Conservation (phyloP, 2,329 filamentous ascomycete species). For the Leptosphaerulina australis region DNA sequence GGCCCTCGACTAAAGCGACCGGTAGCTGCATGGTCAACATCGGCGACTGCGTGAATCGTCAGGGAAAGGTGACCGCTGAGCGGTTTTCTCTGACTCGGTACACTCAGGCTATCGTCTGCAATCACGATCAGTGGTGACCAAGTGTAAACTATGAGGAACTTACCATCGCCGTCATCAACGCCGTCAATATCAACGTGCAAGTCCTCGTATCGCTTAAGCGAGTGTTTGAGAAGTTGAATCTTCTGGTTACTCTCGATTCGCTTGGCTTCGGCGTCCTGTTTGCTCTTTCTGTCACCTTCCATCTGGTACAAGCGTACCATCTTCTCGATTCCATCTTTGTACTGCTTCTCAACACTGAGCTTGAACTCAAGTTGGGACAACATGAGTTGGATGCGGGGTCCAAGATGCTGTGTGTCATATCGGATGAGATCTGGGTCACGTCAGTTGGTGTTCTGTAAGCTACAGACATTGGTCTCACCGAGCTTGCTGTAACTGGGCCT, state of each 20-base stretch:
- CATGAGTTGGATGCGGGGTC: conserved; percentile 98
- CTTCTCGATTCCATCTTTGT: conserved; percentile 98
- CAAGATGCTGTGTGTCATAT: conserved; percentile 94
- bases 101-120: conserved; percentile 92
- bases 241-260: conserved; percentile 97
- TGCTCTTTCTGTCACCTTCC: conserved; percentile 96
- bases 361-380: conserved; percentile 98
- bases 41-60: conserved; percentile 84
- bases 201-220: conserved; percentile 95
- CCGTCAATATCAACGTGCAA: conserved; percentile 90
- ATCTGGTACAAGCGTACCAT: conserved; percentile 98
- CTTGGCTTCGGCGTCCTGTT: conserved; percentile 85
- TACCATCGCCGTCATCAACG: conserved; percentile 80
- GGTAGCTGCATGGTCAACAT: conserved; percentile 88
- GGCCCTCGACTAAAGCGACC: conserved; percentile 86
- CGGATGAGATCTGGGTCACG: conserved; percentile 82
- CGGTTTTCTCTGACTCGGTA: conserved; percentile 94
- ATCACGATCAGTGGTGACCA: conserved; percentile 35
- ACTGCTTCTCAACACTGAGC: conserved; percentile 97
- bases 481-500: conserved; percentile 95
- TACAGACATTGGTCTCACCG: conserved; percentile 61
- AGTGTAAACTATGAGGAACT: conserved; percentile 34
- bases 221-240: conserved; percentile 93
- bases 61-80: conserved; percentile 88
- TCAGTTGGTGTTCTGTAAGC: conserved; percentile 25